A percentile compares a stretch with the other conserved stretches of the same genome.
Evolutionary conservation across 2,329 filamentous ascomycete species (phyloP).

Genomic region (Aspergillus ustus): DNA sequence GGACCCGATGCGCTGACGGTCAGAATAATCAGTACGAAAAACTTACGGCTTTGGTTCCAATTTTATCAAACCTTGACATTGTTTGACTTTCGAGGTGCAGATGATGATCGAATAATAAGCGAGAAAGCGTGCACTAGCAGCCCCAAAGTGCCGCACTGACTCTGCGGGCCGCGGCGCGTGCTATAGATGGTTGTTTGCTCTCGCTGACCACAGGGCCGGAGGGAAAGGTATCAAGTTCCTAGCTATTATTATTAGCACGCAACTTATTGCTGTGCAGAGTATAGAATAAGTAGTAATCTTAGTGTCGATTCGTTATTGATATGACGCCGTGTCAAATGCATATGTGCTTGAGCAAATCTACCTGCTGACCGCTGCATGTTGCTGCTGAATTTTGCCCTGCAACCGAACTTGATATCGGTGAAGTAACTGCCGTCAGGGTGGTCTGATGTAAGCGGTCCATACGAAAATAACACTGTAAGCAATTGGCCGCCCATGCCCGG

Average conservation of each 20-base stretch:
- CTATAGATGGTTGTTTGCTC: background rate
- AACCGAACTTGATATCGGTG: background rate
- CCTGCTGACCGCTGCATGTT: background rate
- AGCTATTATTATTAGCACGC: conserved; percentile 6
- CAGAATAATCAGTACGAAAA: background rate
- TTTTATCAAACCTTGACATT: conserved; percentile 9
- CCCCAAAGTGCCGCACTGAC: conserved; percentile 4
- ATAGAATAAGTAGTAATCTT: background rate
- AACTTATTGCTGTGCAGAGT: background rate
- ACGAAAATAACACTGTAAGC: no score
- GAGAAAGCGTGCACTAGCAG: background rate
- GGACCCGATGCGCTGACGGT: background rate
- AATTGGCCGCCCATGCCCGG: no score
- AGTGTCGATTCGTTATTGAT: background rate
- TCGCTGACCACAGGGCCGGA: background rate
- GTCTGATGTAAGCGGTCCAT: background rate
- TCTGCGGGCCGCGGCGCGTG: conserved; percentile 5
- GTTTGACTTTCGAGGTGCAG: background rate
- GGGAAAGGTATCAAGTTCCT: background rate
- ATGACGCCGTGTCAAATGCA: background rate
- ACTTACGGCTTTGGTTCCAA: background rate
- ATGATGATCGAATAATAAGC: background rate
- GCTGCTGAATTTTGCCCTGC: background rate
- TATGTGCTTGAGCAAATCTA: background rate
- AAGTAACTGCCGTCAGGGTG: background rate